Base-by-base conservation (phyloP, 805 yeast species). In the Pichia cephalocereana region DNA sequence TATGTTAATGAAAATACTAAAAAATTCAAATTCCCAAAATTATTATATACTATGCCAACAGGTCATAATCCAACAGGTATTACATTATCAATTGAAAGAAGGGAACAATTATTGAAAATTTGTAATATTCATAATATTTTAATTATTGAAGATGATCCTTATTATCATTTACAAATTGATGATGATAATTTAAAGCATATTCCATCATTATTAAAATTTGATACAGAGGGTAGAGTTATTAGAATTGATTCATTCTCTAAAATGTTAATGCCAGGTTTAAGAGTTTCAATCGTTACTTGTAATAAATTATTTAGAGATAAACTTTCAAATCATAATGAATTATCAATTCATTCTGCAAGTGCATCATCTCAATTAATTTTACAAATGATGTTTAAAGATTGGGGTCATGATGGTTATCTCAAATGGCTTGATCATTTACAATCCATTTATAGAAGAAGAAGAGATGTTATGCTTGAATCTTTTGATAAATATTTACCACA, bases 61-160 rank as follows among this genome's bases (percentile, higher is more conserved):
- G 95, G 95, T 42, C 95, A 87, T 64, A 86, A 87, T 67, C 96
- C 96, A 44, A 80, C 89, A 15, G 95, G 95, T 8, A 73, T 82
- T 17, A 76, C 83, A 6, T 77, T 83, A 62, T 69, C 80, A 34
- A 57, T 61, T 6, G 77, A 75, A 53, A 71, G 88, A 57, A 77
- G 88, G 63, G 59, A 65, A 49, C 70, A 71, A 41, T 70, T 86
- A 49, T 82, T 83, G 59, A 69, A 71, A 37, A 59, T 86, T 44
- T 80, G 86, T 46, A 75, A 74, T 57, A 78, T 80, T 61, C 84
- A 81, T 62, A 84, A 86, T 63, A 61, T 86, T 47, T 60, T 87
- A 32, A 80, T 86, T 48, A 64, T 86, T 47, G 95, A 87, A 66
- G 96, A 86, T 62, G 95, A 87, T 67, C 95, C 95, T 8, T 87